Evolutionary conservation across 164 flowering plant species (phyloP), one percentile per base, ranked within the genome.

Genomic region (Umbellularia californica): DNA sequence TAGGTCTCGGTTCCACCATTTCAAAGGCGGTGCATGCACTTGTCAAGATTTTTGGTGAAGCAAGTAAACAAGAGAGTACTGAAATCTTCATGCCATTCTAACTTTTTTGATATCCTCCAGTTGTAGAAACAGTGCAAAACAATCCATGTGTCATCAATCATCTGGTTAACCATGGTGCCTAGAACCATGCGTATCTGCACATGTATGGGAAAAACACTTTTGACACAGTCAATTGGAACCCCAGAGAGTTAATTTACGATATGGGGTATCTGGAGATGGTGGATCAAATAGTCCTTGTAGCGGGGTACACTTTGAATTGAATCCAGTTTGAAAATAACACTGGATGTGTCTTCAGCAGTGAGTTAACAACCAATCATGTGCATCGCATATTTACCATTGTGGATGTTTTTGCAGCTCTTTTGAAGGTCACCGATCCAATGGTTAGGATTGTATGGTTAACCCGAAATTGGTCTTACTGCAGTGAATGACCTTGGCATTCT

Each of bases 41-140:
- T 72, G 74, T 35, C 23, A 6, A n/a, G 75, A 73, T 17, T 73
- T 35, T 23, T 73, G 75, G 75, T 73, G 69, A 73, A 52, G 58
- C 58, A 52, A 52, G 17, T 1, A 52, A 5, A 30, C 35, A 30
- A 30, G 35, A 30, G 58, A 52, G 58, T 52, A 6, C 19, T 3
- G 1, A 17, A 52, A 13, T 52, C 14, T 17, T 17, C 58, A 52
- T 17, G 14, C 58, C 0, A 13, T 52, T 13, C 58, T 13, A 13
- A 52, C 17, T 13, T 4, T 17, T 3, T 52, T 52, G 33, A 30
- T 20, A 9, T 13, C 58, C 17, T 52, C 58, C 19, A 13, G 17
- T 52, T 52, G 14, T 1, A 13, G 58, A 3, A 52, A 13, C 20
- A 52, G 58, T 52, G 58, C 15, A 52, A 7, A 52, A 52, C 58